Percentiles rank a stretch among this genome's conserved stretches.
Conservation (phyloP, 805 yeast species). For the Metschnikowia lunata region DNA sequence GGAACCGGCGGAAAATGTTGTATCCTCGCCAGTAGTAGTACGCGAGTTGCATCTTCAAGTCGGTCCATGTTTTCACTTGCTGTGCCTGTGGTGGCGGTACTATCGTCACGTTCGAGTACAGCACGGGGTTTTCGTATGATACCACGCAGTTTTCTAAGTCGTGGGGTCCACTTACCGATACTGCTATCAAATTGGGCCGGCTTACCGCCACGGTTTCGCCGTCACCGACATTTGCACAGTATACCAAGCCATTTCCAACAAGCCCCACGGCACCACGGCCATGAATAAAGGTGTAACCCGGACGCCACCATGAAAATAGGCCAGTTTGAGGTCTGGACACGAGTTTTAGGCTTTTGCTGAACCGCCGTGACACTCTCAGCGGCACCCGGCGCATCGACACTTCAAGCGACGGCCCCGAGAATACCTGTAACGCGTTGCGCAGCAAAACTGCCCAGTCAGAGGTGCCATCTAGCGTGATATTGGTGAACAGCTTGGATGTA, state of each 20-base stretch:
- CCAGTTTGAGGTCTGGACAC: slow-evolving; percentile 37
- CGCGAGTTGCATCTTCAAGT: slow-evolving; percentile 7
- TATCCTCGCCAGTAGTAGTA: slow-evolving; percentile 14
- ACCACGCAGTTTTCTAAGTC: slow-evolving; percentile 42
- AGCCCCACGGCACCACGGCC: slow-evolving; percentile 58
- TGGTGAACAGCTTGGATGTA: slow-evolving; percentile 39
- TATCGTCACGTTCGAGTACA: slow-evolving; percentile 4
- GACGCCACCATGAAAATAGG: slow-evolving; percentile 27
- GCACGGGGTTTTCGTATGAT: slow-evolving; percentile 16
- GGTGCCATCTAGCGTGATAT: slow-evolving; percentile 51
- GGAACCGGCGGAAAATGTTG: slow-evolving; percentile 1
- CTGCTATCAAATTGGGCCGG: slow-evolving; percentile 43
- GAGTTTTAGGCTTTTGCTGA: slow-evolving; percentile 22
- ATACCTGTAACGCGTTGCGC: slow-evolving; percentile 45
- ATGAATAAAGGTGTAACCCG: slow-evolving; percentile 45
- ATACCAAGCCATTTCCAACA: slow-evolving; percentile 52
- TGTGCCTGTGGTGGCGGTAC: slow-evolving; percentile 13
- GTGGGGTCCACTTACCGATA: slow-evolving; percentile 45
- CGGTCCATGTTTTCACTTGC: slow-evolving; percentile 9
- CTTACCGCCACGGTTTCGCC: slow-evolving; percentile 48
- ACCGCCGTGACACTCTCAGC: slow-evolving; percentile 28
- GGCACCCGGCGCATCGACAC: slow-evolving; percentile 40
- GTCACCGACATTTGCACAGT: slow-evolving; percentile 40
- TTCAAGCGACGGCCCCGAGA: slow-evolving; percentile 48
- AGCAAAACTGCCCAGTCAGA: slow-evolving; percentile 60